phyloP scores from a whole-genome alignment of 2,329 filamentous ascomycete genomes.

The Periconia digitata region DNA sequence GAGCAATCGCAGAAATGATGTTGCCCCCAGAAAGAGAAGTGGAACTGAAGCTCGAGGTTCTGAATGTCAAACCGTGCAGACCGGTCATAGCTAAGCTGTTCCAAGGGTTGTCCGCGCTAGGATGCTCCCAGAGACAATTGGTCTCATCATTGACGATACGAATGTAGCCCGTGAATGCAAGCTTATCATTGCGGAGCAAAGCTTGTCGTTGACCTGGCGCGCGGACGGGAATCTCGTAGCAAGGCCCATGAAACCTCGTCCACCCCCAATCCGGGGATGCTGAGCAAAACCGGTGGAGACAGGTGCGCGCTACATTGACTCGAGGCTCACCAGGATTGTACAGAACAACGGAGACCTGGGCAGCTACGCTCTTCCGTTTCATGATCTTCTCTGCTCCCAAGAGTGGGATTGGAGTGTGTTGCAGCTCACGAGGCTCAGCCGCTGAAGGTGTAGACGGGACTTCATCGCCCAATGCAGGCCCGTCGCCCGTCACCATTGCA shows the following conservation, averaged over 20 bases:
- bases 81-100: constrained; percentile 61
- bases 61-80: constrained; percentile 50
- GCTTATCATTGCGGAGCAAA: constrained; percentile 61
- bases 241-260: constrained; percentile 62
- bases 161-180: constrained; percentile 64
- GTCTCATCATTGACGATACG: constrained; percentile 63
- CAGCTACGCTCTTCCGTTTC: constrained; percentile 53
- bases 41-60: constrained; percentile 25
- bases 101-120: constrained; percentile 57
- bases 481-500: constrained; percentile 10
- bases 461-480: not conserved
- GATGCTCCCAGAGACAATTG: constrained; percentile 62
- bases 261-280: constrained; percentile 64
- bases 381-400: constrained; percentile 34
- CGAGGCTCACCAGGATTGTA: constrained; percentile 66
- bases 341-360: constrained; percentile 62
- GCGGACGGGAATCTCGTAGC: constrained; percentile 60
- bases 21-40: constrained; percentile 38
- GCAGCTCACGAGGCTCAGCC: constrained; percentile 17
- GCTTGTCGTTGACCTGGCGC: constrained; percentile 60
- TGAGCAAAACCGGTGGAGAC: constrained; percentile 61
- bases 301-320: constrained; percentile 58
- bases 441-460: not conserved
- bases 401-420: constrained; percentile 42
- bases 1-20: constrained; percentile 57